These are phyloP conservation scores for Verticillium dahliae DNA, from an alignment of 2,329 filamentous ascomycete species.

Conservation along the genomic window DNA sequence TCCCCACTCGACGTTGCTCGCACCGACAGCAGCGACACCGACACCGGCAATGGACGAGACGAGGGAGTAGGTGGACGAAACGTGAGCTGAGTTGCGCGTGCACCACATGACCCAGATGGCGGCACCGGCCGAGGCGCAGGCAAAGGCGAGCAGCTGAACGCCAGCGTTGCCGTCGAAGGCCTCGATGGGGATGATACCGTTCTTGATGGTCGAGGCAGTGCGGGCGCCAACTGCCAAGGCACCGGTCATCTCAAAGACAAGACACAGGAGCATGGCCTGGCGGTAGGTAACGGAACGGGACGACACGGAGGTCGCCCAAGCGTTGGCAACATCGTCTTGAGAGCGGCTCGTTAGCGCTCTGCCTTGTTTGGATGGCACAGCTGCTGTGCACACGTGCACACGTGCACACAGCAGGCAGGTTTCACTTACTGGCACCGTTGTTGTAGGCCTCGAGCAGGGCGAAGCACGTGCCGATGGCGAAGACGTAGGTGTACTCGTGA, in stretches of 20 bases:
- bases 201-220: slow-evolving; percentile 74
- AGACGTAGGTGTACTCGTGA: slow-evolving; percentile 62
- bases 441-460: slow-evolving; percentile 72
- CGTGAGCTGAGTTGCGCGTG: slow-evolving; percentile 65
- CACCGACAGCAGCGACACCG: slow-evolving; percentile 60
- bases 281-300: slow-evolving; percentile 69
- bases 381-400: background rate
- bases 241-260: slow-evolving; percentile 62
- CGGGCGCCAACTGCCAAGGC: slow-evolving; percentile 61
- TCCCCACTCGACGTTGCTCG: slow-evolving; percentile 57
- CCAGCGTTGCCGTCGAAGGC: slow-evolving; percentile 56
- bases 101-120: slow-evolving; percentile 77
- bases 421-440: slow-evolving; percentile 65
- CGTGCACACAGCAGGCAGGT: slow-evolving; percentile 2
- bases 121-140: slow-evolving; percentile 57
- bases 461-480: slow-evolving; percentile 70
- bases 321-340: slow-evolving; percentile 74
- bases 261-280: slow-evolving; percentile 61
- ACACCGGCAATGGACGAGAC: slow-evolving; percentile 64
- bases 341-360: no score
- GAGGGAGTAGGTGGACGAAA: slow-evolving; percentile 67
- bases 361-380: no score
- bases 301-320: slow-evolving; percentile 75
- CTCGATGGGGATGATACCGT: slow-evolving; percentile 59
- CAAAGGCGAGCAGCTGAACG: slow-evolving; percentile 63